Evolutionary conservation across 805 yeast genomes (phyloP).

Genomic region (Kluyveromyces siamensis): DNA sequence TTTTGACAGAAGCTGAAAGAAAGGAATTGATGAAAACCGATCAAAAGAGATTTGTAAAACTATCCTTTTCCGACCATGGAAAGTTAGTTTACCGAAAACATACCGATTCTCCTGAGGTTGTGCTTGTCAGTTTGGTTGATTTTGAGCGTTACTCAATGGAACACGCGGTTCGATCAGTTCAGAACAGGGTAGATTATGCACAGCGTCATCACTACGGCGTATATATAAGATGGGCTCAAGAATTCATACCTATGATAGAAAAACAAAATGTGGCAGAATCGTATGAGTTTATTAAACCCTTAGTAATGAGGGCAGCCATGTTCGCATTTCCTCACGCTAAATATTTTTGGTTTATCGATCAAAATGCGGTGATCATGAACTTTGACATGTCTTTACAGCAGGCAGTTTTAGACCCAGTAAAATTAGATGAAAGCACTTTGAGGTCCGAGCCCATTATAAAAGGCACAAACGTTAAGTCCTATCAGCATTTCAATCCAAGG

Average conservation of each 20-base stretch:
- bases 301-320: conserved; percentile 73
- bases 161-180: conserved; percentile 60
- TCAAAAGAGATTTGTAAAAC: conserved; percentile 37
- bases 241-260: conserved; percentile 57
- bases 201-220: conserved; percentile 72
- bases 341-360: conserved; percentile 83
- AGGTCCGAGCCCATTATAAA: conserved; percentile 60
- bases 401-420: conserved; percentile 51
- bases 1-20: conserved; percentile 31
- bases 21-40: conserved; percentile 22
- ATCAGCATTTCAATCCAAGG: conserved; percentile 45
- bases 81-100: conserved; percentile 36
- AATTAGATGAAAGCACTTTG: conserved; percentile 52
- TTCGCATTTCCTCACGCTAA: conserved; percentile 86
- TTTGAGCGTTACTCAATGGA: conserved; percentile 53
- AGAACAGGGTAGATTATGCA: conserved; percentile 84
- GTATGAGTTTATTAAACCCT: conserved; percentile 20
- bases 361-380: conserved; percentile 70
- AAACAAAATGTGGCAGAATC: conserved; percentile 30
- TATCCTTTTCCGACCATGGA: conserved; percentile 57
- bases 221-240: conserved; percentile 79
- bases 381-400: conserved; percentile 49
- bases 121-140: conserved; percentile 74
- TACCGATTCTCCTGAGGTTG: conserved; percentile 45
- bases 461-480: conserved; percentile 38